Conservation (phyloP, 495 filamentous ascomycete genomes). For the Penicillium macrosclerotiorum region DNA sequence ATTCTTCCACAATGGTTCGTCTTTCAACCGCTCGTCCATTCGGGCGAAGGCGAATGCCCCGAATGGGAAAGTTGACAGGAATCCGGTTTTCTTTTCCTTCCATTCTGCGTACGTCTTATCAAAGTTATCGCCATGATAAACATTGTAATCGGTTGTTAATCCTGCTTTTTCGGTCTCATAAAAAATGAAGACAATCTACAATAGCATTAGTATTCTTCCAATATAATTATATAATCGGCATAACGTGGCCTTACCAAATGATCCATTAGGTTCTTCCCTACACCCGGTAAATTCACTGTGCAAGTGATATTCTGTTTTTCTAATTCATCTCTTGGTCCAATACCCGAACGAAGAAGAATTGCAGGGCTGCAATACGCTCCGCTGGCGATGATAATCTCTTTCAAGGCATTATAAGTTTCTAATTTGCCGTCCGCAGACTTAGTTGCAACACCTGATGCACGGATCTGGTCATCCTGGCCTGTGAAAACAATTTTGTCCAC, state of each 20-base stretch:
- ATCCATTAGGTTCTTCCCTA: slow-evolving; percentile 56
- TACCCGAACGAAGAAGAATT: slow-evolving; percentile 54
- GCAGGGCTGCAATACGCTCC: slow-evolving; percentile 58
- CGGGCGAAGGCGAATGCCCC: slow-evolving; percentile 54
- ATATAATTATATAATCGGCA: background rate
- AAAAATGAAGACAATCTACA: slow-evolving; percentile 36
- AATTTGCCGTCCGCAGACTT: slow-evolving; percentile 27
- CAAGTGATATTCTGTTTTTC: slow-evolving; percentile 46
- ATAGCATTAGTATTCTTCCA: background rate
- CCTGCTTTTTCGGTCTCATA: slow-evolving; percentile 46
- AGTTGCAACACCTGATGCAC: slow-evolving; percentile 28
- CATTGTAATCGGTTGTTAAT: slow-evolving; percentile 41
- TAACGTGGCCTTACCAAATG: slow-evolving; percentile 33
- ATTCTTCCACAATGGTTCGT: slow-evolving; percentile 42
- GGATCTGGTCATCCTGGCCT: slow-evolving; percentile 9
- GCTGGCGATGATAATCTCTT: slow-evolving; percentile 52
- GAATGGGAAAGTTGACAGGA: slow-evolving; percentile 52
- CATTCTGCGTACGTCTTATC: slow-evolving; percentile 42
- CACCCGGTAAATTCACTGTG: slow-evolving; percentile 48
- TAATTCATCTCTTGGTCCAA: slow-evolving; percentile 51
- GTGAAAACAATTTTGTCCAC: slow-evolving; percentile 37
- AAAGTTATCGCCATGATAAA: slow-evolving; percentile 40
- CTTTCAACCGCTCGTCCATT: slow-evolving; percentile 46
- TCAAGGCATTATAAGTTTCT: slow-evolving; percentile 26
- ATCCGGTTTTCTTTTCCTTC: slow-evolving; percentile 49